A percentile compares a stretch with the other conserved stretches of the same genome.
These are phyloP conservation scores for Salix dunnii DNA, from an alignment of 345 rosid species.

Conservation along the genomic window DNA sequence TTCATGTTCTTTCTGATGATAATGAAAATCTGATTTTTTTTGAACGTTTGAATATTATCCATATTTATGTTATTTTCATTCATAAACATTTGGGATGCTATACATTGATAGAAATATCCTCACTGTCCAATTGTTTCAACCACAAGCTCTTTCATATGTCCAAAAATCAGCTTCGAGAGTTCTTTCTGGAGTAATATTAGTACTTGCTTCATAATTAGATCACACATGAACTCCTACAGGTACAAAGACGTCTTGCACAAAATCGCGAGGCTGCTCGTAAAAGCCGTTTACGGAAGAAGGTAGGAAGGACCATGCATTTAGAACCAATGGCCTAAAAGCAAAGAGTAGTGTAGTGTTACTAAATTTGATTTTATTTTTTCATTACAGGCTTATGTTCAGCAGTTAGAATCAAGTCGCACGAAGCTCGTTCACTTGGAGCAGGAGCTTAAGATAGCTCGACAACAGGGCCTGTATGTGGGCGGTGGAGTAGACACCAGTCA, in stretches of 20 bases:
- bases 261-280: conserved; percentile 98
- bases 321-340: neutral
- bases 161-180: neutral
- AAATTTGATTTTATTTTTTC: conserved; percentile 11
- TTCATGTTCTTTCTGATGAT: neutral
- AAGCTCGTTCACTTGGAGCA: conserved; percentile 85
- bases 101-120: neutral
- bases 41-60: neutral
- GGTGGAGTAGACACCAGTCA: conserved; percentile 48
- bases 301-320: conserved; percentile 20
- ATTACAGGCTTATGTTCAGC: conserved; percentile 91
- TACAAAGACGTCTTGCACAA: conserved; percentile 90
- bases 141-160: neutral
- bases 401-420: conserved; percentile 83
- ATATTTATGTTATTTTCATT: neutral
- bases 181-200: neutral
- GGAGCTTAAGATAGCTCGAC: conserved; percentile 73
- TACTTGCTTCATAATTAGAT: neutral
- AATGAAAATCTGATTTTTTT: neutral
- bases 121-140: neutral
- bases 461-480: conserved; percentile 69
- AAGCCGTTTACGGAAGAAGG: conserved; percentile 95
- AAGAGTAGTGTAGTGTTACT: conserved; percentile 1
- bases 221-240: conserved; percentile 32
- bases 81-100: neutral